Base-by-base conservation (phyloP, 345 rosid genomes). In the Dipteronia dyeriana region DNA sequence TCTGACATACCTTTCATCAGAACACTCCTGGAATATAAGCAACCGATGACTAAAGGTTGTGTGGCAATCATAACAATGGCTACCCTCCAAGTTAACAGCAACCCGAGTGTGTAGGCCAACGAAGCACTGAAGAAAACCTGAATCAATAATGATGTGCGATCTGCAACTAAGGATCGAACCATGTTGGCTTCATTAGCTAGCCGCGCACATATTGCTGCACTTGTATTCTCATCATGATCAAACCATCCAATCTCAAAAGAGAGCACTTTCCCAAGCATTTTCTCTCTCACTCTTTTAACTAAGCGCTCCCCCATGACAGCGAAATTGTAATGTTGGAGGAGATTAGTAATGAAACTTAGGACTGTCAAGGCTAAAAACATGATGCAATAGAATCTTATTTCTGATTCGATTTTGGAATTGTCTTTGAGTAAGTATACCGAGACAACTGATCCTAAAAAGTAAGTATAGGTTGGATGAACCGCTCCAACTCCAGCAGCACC, bases 221-320 rank as follows among this genome's bases (percentile, higher is more conserved):
- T 87, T 11, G 84, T 82, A 69, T 89, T 89, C 63, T 85, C 86
- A 0, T 86, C 92, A 31, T 59, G 74, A 75, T 89, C 90, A 57
- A 89, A 89, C 89, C 89, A 89, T 1, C 82, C 88, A 1, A 83
- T 69, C 83, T 86, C 88, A 75, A 86, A 89, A 39, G 87, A 84
- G 8, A 87, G 76, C 38, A 87, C 60, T 74, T 84, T 82, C 16
- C 38, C 64, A 5, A 87, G 79, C 72, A 85, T 63, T 51, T 78
- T 73, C 64, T 87, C 86, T 49, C 88, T 73, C 31, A 86, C 88
- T 72, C 82, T 83, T 76, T 82, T 85, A 13, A 76, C 78, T 62
- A 89, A 64, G 5, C 75, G 70, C 81, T 85, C 89, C 12, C 88
- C 92, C 84, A 84, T 82, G 59, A 83, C 29, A 10, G 89, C 84